A percentile compares a stretch with the other conserved stretches of the same genome.
Evolutionary conservation across 1,284 basidiomycete genomes (phyloP).

Genomic region (Irpex sp.): DNA sequence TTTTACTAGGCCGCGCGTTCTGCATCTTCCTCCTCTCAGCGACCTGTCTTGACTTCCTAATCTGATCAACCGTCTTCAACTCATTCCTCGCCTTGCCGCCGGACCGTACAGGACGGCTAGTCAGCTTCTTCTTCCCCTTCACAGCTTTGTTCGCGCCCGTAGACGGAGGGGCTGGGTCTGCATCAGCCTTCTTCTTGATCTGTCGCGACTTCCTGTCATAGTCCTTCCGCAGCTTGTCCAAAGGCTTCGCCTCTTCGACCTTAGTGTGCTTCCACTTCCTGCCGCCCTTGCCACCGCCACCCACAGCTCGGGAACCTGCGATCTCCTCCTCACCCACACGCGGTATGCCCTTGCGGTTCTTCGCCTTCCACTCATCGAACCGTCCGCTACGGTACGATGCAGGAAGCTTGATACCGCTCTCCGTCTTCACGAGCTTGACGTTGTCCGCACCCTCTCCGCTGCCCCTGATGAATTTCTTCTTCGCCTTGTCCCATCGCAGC

Average conservation of each 20-base stretch:
- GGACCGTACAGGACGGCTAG: conserved; percentile 54
- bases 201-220: conserved; percentile 72
- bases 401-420: conserved; percentile 90
- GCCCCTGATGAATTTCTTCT: conserved; percentile 91
- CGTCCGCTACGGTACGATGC: conserved; percentile 91
- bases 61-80: conserved; percentile 82
- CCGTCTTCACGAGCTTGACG: conserved; percentile 90
- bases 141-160: conserved; percentile 14
- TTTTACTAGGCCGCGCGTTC: conserved; percentile 69
- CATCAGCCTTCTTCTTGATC: conserved; percentile 48
- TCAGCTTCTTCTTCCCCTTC: conserved; percentile 29
- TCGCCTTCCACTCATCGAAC: conserved; percentile 94
- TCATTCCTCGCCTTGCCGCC: conserved; percentile 68
- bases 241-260: conserved; percentile 57
- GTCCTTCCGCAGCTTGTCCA: conserved; percentile 63
- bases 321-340: conserved; percentile 79
- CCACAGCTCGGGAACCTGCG: conserved; percentile 32
- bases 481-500: conserved; percentile 91
- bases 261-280: conserved; percentile 69
- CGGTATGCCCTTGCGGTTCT: conserved; percentile 69
- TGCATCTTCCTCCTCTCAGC: conserved; percentile 64
- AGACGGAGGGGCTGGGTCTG: conserved; percentile 22
- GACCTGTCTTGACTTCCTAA: conserved; percentile 68
- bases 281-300: conserved; percentile 34
- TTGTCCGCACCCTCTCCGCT: conserved; percentile 88